Percentiles rank a stretch among this genome's conserved stretches.
phyloP scores from a whole-genome alignment of 2,329 filamentous ascomycete species.

The Trichophaea hybrida region DNA sequence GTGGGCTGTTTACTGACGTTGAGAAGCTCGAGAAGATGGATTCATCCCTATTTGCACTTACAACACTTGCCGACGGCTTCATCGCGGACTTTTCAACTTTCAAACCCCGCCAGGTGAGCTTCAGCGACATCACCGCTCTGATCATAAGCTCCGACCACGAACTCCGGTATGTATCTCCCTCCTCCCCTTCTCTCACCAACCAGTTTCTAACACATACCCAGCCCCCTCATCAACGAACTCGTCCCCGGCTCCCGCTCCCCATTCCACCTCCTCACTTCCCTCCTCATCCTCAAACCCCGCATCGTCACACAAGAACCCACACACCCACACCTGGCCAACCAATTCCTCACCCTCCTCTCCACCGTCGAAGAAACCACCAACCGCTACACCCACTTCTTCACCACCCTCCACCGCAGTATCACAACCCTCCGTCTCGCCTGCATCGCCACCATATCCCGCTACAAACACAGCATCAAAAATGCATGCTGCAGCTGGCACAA shows the following conservation, averaged over 20 bases:
- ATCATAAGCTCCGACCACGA: background rate
- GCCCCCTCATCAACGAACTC: background rate
- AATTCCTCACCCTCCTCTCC: background rate
- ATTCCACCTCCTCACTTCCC: background rate
- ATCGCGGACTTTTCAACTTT: background rate
- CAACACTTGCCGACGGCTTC: background rate
- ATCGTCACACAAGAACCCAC: background rate
- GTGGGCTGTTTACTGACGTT: background rate
- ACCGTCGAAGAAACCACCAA: background rate
- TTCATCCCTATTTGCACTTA: background rate
- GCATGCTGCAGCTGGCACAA: background rate
- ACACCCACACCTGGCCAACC: background rate
- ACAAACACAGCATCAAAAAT: background rate
- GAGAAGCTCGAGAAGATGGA: background rate
- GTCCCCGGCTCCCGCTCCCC: background rate
- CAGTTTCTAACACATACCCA: background rate
- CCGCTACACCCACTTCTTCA: background rate
- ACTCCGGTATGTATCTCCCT: background rate
- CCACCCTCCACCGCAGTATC: background rate
- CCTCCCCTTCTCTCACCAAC: background rate
- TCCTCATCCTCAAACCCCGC: background rate
- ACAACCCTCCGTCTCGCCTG: background rate
- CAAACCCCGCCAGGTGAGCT: background rate
- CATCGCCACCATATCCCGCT: background rate
- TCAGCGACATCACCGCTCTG: background rate